These are phyloP conservation scores for Komagataella pastoris DNA, from an alignment of 805 yeast species.

Conservation along the genomic window DNA sequence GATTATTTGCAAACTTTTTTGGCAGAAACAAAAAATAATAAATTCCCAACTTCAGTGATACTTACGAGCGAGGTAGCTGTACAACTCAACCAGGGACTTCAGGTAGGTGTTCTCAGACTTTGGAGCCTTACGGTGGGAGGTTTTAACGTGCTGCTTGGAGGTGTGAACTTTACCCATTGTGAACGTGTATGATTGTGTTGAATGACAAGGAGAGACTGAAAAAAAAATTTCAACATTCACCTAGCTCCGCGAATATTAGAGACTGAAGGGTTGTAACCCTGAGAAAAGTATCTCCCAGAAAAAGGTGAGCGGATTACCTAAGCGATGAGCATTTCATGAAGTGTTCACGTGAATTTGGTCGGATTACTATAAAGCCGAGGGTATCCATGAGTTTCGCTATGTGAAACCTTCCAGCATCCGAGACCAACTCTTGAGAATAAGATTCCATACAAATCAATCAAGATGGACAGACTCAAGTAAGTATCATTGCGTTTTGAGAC, in stretches of 20 bases:
- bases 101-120: slow-evolving; percentile 99
- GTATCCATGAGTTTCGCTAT: neutral
- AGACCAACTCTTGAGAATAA: neutral
- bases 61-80: slow-evolving; percentile 99
- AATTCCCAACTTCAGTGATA: slow-evolving; percentile 14
- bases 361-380: neutral
- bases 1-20: neutral
- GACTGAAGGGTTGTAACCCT: neutral
- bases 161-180: slow-evolving; percentile 96
- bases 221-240: neutral
- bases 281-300: too few species aligned
- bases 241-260: neutral
- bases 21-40: neutral
- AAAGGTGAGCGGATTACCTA: neutral
- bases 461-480: slow-evolving; percentile 5
- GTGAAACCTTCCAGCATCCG: neutral
- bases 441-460: neutral
- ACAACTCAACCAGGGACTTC: slow-evolving; percentile 93
- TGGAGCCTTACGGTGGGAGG: slow-evolving; percentile 98
- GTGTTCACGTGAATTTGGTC: neutral
- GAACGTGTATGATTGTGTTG: slow-evolving; percentile 4
- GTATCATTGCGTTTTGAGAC: neutral
- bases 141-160: slow-evolving; percentile 90
- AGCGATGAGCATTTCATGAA: neutral
- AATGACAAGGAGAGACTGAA: neutral